These are phyloP conservation scores for Pistacia atlantica DNA, from an alignment of 345 rosid species.

Conservation along the genomic window DNA sequence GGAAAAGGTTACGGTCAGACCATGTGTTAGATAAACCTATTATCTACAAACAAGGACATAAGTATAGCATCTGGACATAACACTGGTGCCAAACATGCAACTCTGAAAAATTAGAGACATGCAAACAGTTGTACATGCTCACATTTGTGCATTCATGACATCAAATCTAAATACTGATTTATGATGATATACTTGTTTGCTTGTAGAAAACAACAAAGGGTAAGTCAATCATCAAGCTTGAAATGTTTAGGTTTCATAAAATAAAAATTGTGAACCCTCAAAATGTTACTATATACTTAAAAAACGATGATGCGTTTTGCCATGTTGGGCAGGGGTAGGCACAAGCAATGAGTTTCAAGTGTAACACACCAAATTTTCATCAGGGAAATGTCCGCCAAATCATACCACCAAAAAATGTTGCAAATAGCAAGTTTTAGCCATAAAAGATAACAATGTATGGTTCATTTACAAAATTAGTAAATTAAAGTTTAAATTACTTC, in stretches of 20 bases:
- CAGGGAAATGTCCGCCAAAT: background rate
- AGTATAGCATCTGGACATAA: background rate
- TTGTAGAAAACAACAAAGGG: too few species aligned
- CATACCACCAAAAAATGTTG: background rate
- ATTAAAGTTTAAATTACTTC: background rate
- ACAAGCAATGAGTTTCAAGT: background rate
- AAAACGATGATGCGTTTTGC: background rate
- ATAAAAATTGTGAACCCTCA: background rate
- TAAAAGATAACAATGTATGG: background rate
- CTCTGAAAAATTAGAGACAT: background rate
- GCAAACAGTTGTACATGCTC: background rate
- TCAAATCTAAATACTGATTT: background rate
- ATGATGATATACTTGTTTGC: too few species aligned
- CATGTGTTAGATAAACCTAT: slow-evolving; percentile 1
- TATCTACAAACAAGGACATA: background rate
- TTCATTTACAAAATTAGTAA: background rate
- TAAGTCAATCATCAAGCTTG: background rate
- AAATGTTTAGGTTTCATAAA: background rate
- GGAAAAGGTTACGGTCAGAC: background rate
- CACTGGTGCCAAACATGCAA: background rate
- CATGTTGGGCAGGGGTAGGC: background rate
- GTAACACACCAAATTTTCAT: background rate
- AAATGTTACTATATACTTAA: background rate
- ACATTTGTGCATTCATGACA: too few species aligned
- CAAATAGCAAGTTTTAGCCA: background rate